These are phyloP conservation scores for Botrytis fragariae DNA, from an alignment of 2,329 filamentous ascomycete genomes.

Conservation along the genomic window DNA sequence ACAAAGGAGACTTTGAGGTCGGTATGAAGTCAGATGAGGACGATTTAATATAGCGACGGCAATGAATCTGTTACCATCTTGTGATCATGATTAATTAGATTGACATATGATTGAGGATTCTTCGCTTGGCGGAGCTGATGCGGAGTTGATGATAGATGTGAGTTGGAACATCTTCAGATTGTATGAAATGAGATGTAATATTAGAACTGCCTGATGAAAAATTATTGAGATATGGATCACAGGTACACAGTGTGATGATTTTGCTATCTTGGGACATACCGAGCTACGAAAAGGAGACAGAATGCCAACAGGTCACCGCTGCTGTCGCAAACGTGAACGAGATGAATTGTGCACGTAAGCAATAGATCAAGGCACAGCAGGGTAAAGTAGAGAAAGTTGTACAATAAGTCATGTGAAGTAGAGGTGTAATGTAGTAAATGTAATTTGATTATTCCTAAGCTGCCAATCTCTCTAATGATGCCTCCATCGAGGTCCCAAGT, in stretches of 20 bases:
- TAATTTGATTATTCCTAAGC: neutral
- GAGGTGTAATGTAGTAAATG: neutral
- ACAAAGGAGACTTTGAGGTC: neutral
- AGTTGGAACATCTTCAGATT: neutral
- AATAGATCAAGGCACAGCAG: neutral
- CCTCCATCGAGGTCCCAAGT: accelerated
- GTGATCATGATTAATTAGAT: neutral
- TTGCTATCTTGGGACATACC: neutral
- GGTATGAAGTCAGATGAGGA: neutral
- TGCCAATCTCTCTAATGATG: neutral
- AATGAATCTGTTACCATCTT: neutral
- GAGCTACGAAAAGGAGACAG: neutral
- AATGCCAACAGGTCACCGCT: neutral
- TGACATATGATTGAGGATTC: neutral
- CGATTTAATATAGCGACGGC: neutral
- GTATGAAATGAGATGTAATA: neutral
- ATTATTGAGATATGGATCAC: neutral
- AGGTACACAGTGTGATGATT: neutral
- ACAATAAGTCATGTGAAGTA: neutral
- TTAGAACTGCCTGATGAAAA: neutral
- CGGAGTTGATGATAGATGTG: neutral
- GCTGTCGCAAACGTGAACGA: neutral
- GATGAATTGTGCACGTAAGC: neutral
- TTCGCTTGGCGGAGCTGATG: neutral
- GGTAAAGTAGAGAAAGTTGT: neutral